A percentile compares a stretch with the other conserved stretches of the same genome.
Conservation (phyloP, 352 stramenopile genomes). For the Globisporangium splendens region DNA sequence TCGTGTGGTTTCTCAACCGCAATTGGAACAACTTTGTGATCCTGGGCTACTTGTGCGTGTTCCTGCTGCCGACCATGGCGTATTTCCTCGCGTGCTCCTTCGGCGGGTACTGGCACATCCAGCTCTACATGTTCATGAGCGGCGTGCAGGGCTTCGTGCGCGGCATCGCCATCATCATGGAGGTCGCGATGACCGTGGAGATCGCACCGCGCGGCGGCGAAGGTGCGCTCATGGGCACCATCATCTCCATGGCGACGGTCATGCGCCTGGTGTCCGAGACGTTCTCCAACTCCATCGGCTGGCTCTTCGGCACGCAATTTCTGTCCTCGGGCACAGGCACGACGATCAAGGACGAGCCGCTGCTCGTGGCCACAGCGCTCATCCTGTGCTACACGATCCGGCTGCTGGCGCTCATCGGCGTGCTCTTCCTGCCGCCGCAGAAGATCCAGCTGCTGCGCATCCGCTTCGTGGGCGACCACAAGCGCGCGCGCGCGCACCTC, state of each 20-base stretch:
- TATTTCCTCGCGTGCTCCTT: slow-evolving; percentile 23
- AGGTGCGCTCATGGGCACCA: slow-evolving; percentile 35
- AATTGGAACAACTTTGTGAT: slow-evolving; percentile 33
- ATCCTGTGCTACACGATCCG: slow-evolving; percentile 24
- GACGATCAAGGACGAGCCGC: slow-evolving; percentile 18
- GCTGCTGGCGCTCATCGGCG: slow-evolving; percentile 20
- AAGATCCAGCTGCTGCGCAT: slow-evolving; percentile 17
- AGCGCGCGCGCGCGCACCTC: slow-evolving; percentile 12
- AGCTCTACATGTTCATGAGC: slow-evolving; percentile 32
- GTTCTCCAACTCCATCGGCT: slow-evolving; percentile 19
- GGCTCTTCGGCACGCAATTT: slow-evolving; percentile 18
- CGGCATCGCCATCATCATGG: slow-evolving; percentile 27
- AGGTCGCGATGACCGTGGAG: slow-evolving; percentile 35
- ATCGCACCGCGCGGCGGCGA: slow-evolving; percentile 39
- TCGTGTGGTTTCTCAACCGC: slow-evolving; percentile 26
- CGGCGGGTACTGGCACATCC: slow-evolving; percentile 19
- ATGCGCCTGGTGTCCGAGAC: slow-evolving; percentile 27
- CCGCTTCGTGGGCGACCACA: slow-evolving; percentile 13
- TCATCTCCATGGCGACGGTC: slow-evolving; percentile 39
- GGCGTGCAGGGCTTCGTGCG: slow-evolving; percentile 35
- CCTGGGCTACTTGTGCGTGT: slow-evolving; percentile 19
- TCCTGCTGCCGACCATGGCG: slow-evolving; percentile 24
- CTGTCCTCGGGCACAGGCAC: slow-evolving; percentile 12
- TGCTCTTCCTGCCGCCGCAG: slow-evolving; percentile 20
- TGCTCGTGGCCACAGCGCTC: slow-evolving; percentile 27